phyloP scores from a whole-genome alignment of 179 eudicot species.

The Silene vulgaris region DNA sequence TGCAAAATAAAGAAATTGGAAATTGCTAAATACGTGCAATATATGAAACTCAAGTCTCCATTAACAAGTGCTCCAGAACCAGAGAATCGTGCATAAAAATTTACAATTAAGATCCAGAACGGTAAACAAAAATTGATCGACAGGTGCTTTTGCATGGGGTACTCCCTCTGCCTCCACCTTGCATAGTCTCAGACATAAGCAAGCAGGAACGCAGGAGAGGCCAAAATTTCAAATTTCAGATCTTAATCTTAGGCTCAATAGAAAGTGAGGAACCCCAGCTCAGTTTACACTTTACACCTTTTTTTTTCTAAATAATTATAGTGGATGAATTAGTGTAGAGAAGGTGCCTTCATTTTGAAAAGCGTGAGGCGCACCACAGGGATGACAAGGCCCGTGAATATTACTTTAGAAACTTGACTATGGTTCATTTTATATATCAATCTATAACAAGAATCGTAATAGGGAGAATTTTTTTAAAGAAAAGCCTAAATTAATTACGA shows the following conservation, averaged over 20 bases:
- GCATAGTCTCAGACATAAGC: background rate
- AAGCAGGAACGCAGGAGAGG: constrained; percentile 8
- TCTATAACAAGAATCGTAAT: too few species aligned
- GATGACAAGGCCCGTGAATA: too few species aligned
- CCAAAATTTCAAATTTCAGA: background rate
- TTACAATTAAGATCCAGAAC: background rate
- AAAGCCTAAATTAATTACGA: too few species aligned
- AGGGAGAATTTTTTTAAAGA: too few species aligned
- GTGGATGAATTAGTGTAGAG: too few species aligned
- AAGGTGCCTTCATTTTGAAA: too few species aligned
- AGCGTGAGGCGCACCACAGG: too few species aligned
- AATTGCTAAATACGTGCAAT: background rate
- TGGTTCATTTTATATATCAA: too few species aligned
- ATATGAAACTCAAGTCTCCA: background rate
- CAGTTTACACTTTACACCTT: background rate
- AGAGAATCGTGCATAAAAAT: background rate
- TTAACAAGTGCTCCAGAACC: background rate
- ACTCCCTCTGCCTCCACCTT: background rate
- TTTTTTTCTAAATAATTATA: too few species aligned
- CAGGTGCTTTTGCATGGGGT: background rate
- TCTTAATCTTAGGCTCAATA: background rate
- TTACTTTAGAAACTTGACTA: too few species aligned
- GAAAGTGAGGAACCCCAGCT: background rate
- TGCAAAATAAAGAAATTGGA: constrained; percentile 21
- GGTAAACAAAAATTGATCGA: background rate